A percentile compares a stretch with the other conserved stretches of the same genome.
phyloP scores from a whole-genome alignment of 2,329 filamentous ascomycete species.

The Neopestalotiopsis clavispora region DNA sequence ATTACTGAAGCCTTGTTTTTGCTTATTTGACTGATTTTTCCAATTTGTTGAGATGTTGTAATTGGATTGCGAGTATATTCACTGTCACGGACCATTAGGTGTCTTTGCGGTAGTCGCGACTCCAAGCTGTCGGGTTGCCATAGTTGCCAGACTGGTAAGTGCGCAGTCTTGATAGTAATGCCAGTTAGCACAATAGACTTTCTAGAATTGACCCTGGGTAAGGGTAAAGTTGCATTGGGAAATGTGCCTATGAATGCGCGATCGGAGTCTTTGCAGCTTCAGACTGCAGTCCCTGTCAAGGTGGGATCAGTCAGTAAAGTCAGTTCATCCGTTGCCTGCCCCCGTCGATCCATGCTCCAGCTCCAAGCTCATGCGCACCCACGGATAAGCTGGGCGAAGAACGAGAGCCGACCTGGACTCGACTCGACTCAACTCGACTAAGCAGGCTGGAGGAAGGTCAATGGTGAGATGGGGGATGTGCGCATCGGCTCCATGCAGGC shows the following conservation, averaged over 20 bases:
- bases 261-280: neutral
- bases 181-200: neutral
- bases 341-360: neutral
- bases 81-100: neutral
- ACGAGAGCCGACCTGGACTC: neutral
- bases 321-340: neutral
- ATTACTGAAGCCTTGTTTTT: neutral
- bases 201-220: neutral
- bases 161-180: neutral
- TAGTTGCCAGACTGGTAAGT: neutral
- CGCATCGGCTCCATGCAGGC: constrained; percentile 30
- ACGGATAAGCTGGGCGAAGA: neutral
- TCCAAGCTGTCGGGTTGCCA: neutral
- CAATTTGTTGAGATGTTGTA: neutral
- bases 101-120: neutral
- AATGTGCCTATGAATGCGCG: neutral
- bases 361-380: too few relatives aligned
- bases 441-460: neutral
- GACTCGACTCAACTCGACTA: neutral
- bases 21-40: neutral
- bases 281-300: neutral
- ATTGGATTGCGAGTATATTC: neutral
- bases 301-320: neutral
- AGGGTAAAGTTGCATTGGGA: neutral
- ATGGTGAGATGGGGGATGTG: constrained; percentile 4